A percentile compares a stretch with the other conserved stretches of the same genome.
Evolutionary conservation across 495 filamentous ascomycete species (phyloP).

Genomic region (Apodospora peruviana): DNA sequence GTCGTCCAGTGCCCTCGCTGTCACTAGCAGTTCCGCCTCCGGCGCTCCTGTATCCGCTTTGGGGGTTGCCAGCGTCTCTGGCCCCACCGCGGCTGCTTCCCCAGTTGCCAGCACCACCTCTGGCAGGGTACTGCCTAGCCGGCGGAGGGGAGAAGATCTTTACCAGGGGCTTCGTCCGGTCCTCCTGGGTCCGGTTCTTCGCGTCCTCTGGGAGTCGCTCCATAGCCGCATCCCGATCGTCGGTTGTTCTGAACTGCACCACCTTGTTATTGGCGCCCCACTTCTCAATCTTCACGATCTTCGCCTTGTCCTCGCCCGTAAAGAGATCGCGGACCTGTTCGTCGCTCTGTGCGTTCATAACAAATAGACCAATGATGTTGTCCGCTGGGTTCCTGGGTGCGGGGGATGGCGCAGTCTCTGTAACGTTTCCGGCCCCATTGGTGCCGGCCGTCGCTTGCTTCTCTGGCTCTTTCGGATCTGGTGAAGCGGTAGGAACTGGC

Average conservation of each 20-base stretch:
- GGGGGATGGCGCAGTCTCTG: conserved; percentile 40
- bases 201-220: conserved; percentile 65
- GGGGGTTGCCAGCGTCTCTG: conserved; percentile 30
- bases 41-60: conserved; percentile 68
- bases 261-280: conserved; percentile 70
- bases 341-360: conserved; percentile 70
- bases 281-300: conserved; percentile 73
- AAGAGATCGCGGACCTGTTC: conserved; percentile 77
- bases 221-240: conserved; percentile 73
- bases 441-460: conserved; percentile 36
- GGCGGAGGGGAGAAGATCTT: conserved; percentile 71
- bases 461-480: conserved; percentile 42
- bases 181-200: conserved; percentile 58
- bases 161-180: conserved; percentile 68
- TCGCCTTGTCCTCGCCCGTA: conserved; percentile 69
- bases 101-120: conserved; percentile 68
- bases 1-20: conserved; percentile 63
- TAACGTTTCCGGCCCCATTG: conserved; percentile 46
- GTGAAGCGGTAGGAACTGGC: conserved; percentile 28
- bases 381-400: conserved; percentile 37
- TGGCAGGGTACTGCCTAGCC: conserved; percentile 41
- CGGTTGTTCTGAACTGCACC: conserved; percentile 68
- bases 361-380: conserved; percentile 70
- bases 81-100: conserved; percentile 57
- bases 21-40: conserved; percentile 64